Evolutionary conservation across 2,329 filamentous ascomycete species (phyloP), one percentile per base, ranked within the genome.

Genomic region (Pestalotiopsis sp.): DNA sequence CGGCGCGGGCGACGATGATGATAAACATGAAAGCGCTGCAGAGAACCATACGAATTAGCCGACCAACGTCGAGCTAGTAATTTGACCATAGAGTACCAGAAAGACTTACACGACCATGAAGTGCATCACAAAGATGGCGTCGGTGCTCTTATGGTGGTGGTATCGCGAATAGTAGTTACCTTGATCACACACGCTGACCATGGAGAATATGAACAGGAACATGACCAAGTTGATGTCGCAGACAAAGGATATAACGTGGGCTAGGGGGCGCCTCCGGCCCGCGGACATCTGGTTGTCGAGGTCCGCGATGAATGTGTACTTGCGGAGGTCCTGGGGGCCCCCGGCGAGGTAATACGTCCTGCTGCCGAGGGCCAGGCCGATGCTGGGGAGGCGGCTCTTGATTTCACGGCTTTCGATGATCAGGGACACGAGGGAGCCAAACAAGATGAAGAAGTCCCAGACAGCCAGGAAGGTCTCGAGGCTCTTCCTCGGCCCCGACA

Each of bases 291-390:
- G 20, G 45, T n/a, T 2, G 31, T 36, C 31, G 31, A 36, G 45
- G 9, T 52, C 14, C 45, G 45, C 7, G 45, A 52, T 52, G 45
- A 52, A 52, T 1, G 17, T 52, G 45, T 52, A 52, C 17, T n/a
- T n/a, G 45, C n/a, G 45, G 4, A 31, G 45, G 25, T 36, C 31
- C 45, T 9, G 45, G n/a, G 45, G 45, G 17, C 45, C 25, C 2
- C 68, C 68, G 13, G 25, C 14, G 49, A 36, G 41, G 49, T 63
- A 38, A n/a, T 67, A 65, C 23, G 66, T 69, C 65, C 52, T 57
- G n/a, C 25, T 23, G 11, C 68, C 68, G 14, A 69, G 12, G 14
- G 40, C 59, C 13, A 56, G 38, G 40, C 64, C 67, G 14, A 69
- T 45, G 52, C 56, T 56, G 12, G 59, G 59, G 4, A 60, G 20